Base-by-base conservation (phyloP, 306 rosid species). In the Vigna unguiculata region DNA sequence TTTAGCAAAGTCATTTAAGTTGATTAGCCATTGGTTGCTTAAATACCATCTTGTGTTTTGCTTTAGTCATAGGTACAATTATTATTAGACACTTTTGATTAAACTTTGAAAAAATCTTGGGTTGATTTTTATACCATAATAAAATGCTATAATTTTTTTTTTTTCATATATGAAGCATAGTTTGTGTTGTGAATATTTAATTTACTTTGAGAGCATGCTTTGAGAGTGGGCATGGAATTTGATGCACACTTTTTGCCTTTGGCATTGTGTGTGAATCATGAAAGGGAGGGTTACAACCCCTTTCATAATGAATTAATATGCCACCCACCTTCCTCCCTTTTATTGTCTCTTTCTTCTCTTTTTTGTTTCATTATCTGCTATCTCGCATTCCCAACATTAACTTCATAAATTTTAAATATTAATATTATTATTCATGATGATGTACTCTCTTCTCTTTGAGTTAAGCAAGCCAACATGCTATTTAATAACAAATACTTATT, bases 301-400 rank as follows among this genome's bases (percentile, higher is more conserved):
- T 80, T 81, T 71, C 86, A 85, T 87, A 51, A 85, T 85, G 81
- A 76, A 76, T 75, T 85, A 87, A 87, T 85, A 78, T 81, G 89
- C 85, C 52, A 58, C 85, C 85, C 85, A 72, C 81, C 45, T 66
- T 66, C 17, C 2, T 2, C 69, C 68, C 81, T 68, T 41, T 32
- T 5, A 13, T 14, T 55, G 40, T 45, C 71, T 67, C 68, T 53
- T 45, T 49, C 20, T 30, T 0, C 32, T 24, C 51, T 57, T 28
- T 19, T 24, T 30, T 74, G 34, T 66, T n/a, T 22, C 75, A 53
- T 46, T 51, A 60, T 49, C 9, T 58, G 8, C 20, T 38, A 19
- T 38, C 43, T 14, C 40, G 40, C 47, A 41, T 45, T 58, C 25
- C 43, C 60, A n/a, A n/a, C n/a, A n/a, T n/a, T n/a, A n/a, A n/a